These are phyloP conservation scores for Sideroxylon spinosum DNA, from an alignment of 179 eudicot genomes.

Conservation along the genomic window DNA sequence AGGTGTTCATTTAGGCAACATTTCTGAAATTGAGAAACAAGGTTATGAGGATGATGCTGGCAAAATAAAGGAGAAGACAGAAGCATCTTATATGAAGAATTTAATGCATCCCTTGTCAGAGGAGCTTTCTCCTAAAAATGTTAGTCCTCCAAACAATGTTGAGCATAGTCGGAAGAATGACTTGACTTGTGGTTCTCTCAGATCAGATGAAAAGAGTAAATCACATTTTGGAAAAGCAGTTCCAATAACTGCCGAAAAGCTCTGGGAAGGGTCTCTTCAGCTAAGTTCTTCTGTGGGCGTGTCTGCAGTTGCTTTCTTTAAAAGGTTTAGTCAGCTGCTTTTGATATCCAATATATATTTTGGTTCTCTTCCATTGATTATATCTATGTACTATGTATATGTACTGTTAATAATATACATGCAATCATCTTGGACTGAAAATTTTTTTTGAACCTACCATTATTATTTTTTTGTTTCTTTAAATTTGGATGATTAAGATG, in stretches of 20 bases:
- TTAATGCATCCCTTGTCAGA: constrained; percentile 23
- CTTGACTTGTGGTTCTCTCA: constrained; percentile 15
- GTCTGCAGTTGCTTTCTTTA: constrained; percentile 61
- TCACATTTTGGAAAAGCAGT: constrained; percentile 27
- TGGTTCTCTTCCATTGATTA: constrained; percentile 1
- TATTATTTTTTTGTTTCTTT: background rate
- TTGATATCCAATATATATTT: constrained; percentile 5
- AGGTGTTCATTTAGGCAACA: constrained; percentile 24
- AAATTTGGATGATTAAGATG: constrained; percentile 1
- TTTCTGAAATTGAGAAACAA: constrained; percentile 25
- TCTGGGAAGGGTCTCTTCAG: constrained; percentile 79
- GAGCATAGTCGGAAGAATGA: constrained; percentile 24
- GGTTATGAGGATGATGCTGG: constrained; percentile 24
- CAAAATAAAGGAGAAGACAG: constrained; percentile 16
- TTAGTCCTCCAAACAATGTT: constrained; percentile 18
- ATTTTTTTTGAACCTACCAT: background rate
- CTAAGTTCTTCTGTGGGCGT: constrained; percentile 56
- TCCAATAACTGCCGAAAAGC: constrained; percentile 41
- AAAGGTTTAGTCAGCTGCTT: constrained; percentile 46
- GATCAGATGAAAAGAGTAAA: constrained; percentile 31
- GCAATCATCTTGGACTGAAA: background rate
- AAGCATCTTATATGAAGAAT: constrained; percentile 26
- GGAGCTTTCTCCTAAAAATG: constrained; percentile 25
- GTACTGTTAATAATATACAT: constrained; percentile 2
- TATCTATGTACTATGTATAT: constrained; percentile 10